Evolutionary conservation across 179 eudicot species (phyloP).

Genomic region (Corrigiola litoralis): DNA sequence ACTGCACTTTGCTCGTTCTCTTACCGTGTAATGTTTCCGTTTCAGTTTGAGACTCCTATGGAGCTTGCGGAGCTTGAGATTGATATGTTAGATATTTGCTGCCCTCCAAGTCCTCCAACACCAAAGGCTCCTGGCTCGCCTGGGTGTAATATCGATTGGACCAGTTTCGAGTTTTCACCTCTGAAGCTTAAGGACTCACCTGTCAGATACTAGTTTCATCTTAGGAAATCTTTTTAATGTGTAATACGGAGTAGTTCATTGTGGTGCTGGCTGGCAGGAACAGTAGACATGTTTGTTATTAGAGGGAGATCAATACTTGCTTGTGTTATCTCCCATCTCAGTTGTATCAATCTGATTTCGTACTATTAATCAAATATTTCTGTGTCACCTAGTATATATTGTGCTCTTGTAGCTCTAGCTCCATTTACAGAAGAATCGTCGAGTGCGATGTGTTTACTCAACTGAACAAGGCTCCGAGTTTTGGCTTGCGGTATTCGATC

Average conservation of each 20-base stretch:
- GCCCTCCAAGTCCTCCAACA: conserved; percentile 21
- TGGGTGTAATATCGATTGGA: conserved; percentile 16
- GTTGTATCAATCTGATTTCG: not conserved
- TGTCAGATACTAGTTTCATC: not conserved
- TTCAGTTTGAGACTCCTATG: conserved; percentile 29
- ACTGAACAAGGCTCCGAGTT: too few relatives aligned
- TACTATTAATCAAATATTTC: not conserved
- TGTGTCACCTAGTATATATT: not conserved
- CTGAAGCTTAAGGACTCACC: conserved; percentile 40
- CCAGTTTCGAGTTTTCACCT: conserved; percentile 21
- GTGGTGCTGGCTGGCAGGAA: not conserved
- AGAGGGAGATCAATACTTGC: conserved; percentile 18
- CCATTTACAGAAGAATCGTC: too few relatives aligned
- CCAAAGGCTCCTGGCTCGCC: conserved; percentile 24
- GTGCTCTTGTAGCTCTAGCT: too few relatives aligned
- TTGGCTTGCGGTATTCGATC: too few relatives aligned
- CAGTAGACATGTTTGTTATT: not conserved
- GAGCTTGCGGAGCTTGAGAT: conserved; percentile 37
- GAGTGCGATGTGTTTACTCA: too few relatives aligned
- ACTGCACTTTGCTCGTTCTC: too few relatives aligned
- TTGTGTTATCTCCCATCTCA: conserved; percentile 21
- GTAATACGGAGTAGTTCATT: not conserved
- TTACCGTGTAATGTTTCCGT: not conserved
- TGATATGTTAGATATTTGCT: conserved; percentile 1
- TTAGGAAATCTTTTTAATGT: not conserved